Evolutionary conservation across 108 stramenopile genomes (phyloP).

Genomic region (Aureococcus anophagefferens): DNA sequence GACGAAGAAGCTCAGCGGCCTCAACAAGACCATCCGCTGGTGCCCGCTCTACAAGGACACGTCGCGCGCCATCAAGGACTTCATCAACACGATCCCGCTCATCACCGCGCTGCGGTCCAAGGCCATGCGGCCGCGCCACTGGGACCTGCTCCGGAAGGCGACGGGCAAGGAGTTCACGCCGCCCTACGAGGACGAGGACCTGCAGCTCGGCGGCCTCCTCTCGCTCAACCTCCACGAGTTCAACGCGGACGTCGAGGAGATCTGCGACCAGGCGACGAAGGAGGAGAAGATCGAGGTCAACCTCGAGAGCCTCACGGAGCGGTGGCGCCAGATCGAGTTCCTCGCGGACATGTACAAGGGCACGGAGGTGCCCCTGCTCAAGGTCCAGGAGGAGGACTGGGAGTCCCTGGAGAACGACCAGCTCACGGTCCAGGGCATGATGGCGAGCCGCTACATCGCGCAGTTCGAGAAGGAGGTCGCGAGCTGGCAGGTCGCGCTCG

Average conservation of each 20-base stretch:
- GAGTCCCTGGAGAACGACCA: slow-evolving; percentile 66
- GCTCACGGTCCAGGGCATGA: slow-evolving; percentile 63
- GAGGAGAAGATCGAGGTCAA: slow-evolving; percentile 67
- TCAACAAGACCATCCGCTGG: slow-evolving; percentile 49
- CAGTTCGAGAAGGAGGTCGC: slow-evolving; percentile 52
- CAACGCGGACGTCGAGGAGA: slow-evolving; percentile 63
- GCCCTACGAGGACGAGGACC: slow-evolving; percentile 51
- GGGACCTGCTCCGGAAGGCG: slow-evolving; percentile 42
- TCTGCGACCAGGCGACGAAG: slow-evolving; percentile 63
- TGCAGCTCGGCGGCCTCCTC: slow-evolving; percentile 48
- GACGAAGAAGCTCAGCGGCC: slow-evolving; percentile 44
- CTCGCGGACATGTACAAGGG: slow-evolving; percentile 43
- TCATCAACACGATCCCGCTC: slow-evolving; percentile 61
- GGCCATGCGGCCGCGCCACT: slow-evolving; percentile 67
- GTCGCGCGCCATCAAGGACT: slow-evolving; percentile 60
- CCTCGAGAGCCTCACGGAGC: slow-evolving; percentile 45
- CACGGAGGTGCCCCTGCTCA: slow-evolving; percentile 52
- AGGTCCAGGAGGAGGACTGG: slow-evolving; percentile 63
- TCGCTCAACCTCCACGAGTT: slow-evolving; percentile 57
- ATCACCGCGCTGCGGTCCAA: slow-evolving; percentile 47
- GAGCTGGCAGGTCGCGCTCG: slow-evolving; percentile 49
- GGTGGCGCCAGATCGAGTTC: slow-evolving; percentile 54
- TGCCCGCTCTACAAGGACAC: slow-evolving; percentile 42
- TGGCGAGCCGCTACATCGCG: slow-evolving; percentile 47
- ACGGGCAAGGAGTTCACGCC: slow-evolving; percentile 47